Percentiles rank a stretch among this genome's conserved stretches.
Conservation (phyloP, 176 grass and related monocot genomes). For the Bonia amplexicaulis region DNA sequence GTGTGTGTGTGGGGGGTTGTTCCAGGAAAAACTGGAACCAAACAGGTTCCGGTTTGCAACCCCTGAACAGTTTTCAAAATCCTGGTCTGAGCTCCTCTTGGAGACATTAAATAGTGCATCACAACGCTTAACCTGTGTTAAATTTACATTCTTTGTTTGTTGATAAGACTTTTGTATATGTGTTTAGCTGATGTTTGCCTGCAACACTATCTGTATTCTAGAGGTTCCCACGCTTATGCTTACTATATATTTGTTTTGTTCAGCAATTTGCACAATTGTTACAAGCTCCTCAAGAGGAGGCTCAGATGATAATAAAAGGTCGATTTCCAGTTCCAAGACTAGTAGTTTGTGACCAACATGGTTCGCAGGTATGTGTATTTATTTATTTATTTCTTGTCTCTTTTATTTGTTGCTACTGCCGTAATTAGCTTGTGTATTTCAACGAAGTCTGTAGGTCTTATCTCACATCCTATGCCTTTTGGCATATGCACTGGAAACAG, state of each 20-base stretch:
- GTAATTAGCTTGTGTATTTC: background rate
- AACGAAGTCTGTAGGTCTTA: background rate
- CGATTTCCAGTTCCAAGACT: slow-evolving; percentile 95
- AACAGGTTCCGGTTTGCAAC: too few relatives aligned
- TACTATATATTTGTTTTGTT: background rate
- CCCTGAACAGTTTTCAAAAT: background rate
- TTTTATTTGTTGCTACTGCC: slow-evolving; percentile 13
- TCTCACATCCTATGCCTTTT: background rate
- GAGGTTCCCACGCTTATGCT: background rate
- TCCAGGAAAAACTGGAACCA: too few relatives aligned
- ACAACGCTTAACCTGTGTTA: background rate
- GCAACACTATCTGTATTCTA: background rate
- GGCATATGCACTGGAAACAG: background rate
- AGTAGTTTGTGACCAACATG: slow-evolving; percentile 96
- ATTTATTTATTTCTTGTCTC: slow-evolving; percentile 17
- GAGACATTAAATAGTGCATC: background rate
- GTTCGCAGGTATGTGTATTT: slow-evolving; percentile 65
- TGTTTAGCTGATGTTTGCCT: background rate
- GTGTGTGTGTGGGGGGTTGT: too few relatives aligned
- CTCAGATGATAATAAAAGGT: slow-evolving; percentile 66
- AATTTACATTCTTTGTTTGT: background rate
- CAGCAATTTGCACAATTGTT: slow-evolving; percentile 90
- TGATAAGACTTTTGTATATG: background rate
- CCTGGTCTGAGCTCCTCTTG: background rate
- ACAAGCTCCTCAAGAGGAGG: slow-evolving; percentile 86